phyloP scores from a whole-genome alignment of 805 yeast species.

The Zygotorulaspora chibaensis region DNA sequence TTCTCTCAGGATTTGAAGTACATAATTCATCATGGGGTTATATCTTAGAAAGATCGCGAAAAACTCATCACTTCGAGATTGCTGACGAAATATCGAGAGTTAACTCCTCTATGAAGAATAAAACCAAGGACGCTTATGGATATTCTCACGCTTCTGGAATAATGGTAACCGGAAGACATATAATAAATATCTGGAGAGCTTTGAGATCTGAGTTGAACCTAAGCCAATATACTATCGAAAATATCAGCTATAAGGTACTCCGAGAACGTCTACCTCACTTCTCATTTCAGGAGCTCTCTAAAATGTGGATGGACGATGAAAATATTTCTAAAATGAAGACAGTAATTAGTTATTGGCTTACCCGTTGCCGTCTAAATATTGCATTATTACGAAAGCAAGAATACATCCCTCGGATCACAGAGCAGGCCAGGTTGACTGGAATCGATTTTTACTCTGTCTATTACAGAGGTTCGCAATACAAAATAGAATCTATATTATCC shows the following conservation, averaged over 20 bases:
- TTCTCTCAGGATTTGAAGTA: constrained; percentile 80
- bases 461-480: constrained; percentile 89
- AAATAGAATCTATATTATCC: constrained; percentile 79
- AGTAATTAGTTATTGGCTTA: constrained; percentile 46
- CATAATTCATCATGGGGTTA: constrained; percentile 88
- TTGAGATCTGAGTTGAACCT: constrained; percentile 60
- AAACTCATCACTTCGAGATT: constrained; percentile 47
- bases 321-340: constrained; percentile 34
- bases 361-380: constrained; percentile 39
- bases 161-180: constrained; percentile 71
- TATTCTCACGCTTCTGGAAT: constrained; percentile 70
- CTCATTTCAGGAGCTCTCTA: constrained; percentile 44
- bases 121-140: constrained; percentile 72
- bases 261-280: constrained; percentile 67
- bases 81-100: constrained; percentile 61
- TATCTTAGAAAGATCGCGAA: constrained; percentile 57
- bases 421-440: constrained; percentile 81
- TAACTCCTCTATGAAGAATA: constrained; percentile 43
- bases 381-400: constrained; percentile 58
- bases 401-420: constrained; percentile 64
- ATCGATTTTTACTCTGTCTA: constrained; percentile 85
- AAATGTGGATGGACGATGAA: constrained; percentile 38
- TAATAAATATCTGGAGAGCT: constrained; percentile 80
- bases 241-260: constrained; percentile 61
- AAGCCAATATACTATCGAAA: constrained; percentile 69